Percentiles rank a stretch among this genome's conserved stretches.
Evolutionary conservation across 768 basidiomycete genomes (phyloP).

Genomic region (Fomitopsis pulvina): DNA sequence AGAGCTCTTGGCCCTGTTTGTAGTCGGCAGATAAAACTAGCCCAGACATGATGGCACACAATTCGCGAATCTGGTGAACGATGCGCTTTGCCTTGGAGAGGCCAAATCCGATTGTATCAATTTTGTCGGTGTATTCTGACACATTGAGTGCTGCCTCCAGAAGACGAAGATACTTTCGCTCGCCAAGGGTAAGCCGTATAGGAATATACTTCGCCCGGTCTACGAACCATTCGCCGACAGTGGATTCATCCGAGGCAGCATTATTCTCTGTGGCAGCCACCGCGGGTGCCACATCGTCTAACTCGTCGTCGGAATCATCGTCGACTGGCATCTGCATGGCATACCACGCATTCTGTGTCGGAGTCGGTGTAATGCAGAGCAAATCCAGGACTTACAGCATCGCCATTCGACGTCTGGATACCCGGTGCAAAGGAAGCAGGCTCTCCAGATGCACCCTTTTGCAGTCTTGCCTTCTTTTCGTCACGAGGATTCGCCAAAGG

Average conservation of each 20-base stretch:
- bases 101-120: slow-evolving; percentile 74
- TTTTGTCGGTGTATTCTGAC: slow-evolving; percentile 87
- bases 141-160: slow-evolving; percentile 81
- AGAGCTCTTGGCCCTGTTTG: slow-evolving; percentile 83
- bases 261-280: slow-evolving; percentile 24
- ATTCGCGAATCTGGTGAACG: slow-evolving; percentile 78
- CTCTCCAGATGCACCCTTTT: not conserved
- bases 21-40: slow-evolving; percentile 79
- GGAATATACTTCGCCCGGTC: slow-evolving; percentile 80
- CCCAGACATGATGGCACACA: slow-evolving; percentile 85
- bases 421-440: not conserved
- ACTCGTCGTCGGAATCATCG: slow-evolving; percentile 30
- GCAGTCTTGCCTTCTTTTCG: slow-evolving; percentile 14
- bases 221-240: slow-evolving; percentile 81
- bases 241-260: slow-evolving; percentile 33
- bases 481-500: slow-evolving; percentile 27
- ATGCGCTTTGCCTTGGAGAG: slow-evolving; percentile 83
- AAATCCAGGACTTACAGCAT: slow-evolving; percentile 23
- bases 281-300: slow-evolving; percentile 19
- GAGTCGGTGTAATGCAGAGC: not conserved
- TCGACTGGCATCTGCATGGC: slow-evolving; percentile 31
- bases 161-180: slow-evolving; percentile 81
- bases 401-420: slow-evolving; percentile 17
- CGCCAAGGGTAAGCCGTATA: slow-evolving; percentile 61
- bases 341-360: not conserved